These are phyloP conservation scores for Purshia tridentata DNA, from an alignment of 306 rosid species.

Conservation along the genomic window DNA sequence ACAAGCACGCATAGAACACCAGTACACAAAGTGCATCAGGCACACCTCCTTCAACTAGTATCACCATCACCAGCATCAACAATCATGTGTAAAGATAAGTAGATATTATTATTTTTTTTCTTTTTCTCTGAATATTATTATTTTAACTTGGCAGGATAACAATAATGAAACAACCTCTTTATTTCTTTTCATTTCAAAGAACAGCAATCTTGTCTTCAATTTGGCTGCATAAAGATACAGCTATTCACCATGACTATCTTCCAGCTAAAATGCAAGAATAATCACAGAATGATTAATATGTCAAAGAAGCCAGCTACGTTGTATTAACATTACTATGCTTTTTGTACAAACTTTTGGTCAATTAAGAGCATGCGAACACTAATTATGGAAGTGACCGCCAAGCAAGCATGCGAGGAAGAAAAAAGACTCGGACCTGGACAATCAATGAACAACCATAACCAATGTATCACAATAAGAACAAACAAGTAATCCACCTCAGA, in stretches of 20 bases:
- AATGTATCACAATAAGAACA: slow-evolving; percentile 9
- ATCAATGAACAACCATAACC: neutral
- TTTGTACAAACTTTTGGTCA: neutral
- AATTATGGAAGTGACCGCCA: neutral
- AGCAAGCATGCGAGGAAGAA: neutral
- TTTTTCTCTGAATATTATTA: no score
- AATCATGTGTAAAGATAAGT: neutral
- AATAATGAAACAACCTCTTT: no score
- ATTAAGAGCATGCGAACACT: slow-evolving; percentile 2
- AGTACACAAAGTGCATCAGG: neutral
- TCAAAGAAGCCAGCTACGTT: neutral
- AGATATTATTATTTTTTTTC: neutral
- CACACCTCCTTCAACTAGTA: neutral
- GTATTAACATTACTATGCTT: neutral
- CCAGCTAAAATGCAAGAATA: neutral
- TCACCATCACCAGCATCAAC: neutral
- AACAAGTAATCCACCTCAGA: neutral
- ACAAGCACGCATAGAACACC: neutral
- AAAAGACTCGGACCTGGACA: neutral
- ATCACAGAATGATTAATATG: neutral
- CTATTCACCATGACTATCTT: neutral
- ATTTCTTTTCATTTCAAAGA: slow-evolving; percentile 3
- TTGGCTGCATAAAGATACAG: neutral
- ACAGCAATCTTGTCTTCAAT: neutral
- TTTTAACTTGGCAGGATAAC: neutral